These are phyloP conservation scores for Serendipita sp. DNA, from an alignment of 1,284 basidiomycete genomes.

Conservation along the genomic window DNA sequence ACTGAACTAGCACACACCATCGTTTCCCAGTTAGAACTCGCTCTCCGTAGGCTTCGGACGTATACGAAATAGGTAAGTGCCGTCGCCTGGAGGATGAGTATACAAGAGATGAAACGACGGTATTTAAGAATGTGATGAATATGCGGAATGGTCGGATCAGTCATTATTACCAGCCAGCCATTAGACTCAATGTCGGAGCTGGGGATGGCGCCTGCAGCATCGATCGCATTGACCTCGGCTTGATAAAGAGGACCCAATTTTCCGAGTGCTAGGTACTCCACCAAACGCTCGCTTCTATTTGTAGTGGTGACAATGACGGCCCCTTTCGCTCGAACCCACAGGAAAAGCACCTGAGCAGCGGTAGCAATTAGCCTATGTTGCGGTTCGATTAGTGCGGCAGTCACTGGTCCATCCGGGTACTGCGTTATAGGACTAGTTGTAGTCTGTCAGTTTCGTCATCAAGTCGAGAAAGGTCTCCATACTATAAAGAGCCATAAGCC, in stretches of 20 bases:
- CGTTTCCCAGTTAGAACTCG: too few species aligned
- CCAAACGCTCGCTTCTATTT: slow-evolving; percentile 43
- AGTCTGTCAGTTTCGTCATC: not conserved
- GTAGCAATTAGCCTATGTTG: slow-evolving; percentile 40
- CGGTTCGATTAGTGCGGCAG: slow-evolving; percentile 42
- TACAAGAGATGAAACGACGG: too few species aligned
- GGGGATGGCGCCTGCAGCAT: too few species aligned
- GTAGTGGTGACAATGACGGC: slow-evolving; percentile 56
- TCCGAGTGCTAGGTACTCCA: slow-evolving; percentile 51
- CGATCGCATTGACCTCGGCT: too few species aligned
- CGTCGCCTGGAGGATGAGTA: too few species aligned
- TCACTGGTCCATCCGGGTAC: slow-evolving; percentile 50
- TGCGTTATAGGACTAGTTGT: slow-evolving; percentile 41
- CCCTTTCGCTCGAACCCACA: slow-evolving; percentile 53
- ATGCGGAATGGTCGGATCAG: too few species aligned
- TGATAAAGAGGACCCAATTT: slow-evolving; percentile 33
- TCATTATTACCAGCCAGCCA: too few species aligned
- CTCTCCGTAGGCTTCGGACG: too few species aligned
- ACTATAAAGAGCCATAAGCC: slow-evolving; percentile 55
- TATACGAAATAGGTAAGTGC: too few species aligned
- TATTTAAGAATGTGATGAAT: too few species aligned
- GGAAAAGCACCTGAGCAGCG: slow-evolving; percentile 52
- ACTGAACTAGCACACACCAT: too few species aligned
- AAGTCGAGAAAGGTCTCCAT: slow-evolving; percentile 13
- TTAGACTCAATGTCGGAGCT: too few species aligned